Conservation (phyloP, 106 monocot species). For the Agapanthus africanus region DNA sequence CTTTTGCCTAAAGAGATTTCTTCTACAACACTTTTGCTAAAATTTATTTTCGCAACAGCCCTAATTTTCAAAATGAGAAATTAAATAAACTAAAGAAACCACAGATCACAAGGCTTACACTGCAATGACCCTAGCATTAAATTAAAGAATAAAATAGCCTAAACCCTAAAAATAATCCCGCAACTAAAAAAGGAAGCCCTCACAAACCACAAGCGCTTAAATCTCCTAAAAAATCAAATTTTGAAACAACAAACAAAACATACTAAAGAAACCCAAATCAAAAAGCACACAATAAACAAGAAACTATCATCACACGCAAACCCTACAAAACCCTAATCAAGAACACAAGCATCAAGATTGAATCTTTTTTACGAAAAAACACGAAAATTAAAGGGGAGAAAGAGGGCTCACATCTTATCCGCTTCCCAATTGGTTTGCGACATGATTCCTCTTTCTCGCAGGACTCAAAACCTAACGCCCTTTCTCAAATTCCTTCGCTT, state of each 20-base stretch:
- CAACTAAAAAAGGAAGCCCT: not conserved
- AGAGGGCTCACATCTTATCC: slow-evolving; percentile 4
- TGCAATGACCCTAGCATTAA: too few relatives aligned
- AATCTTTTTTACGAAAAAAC: too few relatives aligned
- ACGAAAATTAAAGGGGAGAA: not conserved
- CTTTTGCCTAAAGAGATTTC: too few relatives aligned
- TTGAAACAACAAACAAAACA: not conserved
- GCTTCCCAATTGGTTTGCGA: slow-evolving; percentile 14
- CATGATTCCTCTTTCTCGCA: slow-evolving; percentile 13
- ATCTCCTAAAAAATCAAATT: not conserved
- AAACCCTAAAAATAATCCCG: too few relatives aligned
- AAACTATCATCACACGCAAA: not conserved
- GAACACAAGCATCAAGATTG: not conserved
- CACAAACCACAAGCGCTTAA: not conserved
- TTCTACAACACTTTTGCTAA: too few relatives aligned
- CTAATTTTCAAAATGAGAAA: too few relatives aligned
- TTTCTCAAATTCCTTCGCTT: too few relatives aligned
- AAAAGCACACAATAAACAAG: not conserved
- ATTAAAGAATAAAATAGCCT: too few relatives aligned
- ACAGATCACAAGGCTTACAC: too few relatives aligned
- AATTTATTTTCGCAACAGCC: too few relatives aligned
- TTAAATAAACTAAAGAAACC: too few relatives aligned
- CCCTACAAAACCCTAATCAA: not conserved
- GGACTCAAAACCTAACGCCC: too few relatives aligned
- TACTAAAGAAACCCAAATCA: not conserved